Percentiles rank a stretch among this genome's conserved stretches.
Evolutionary conservation across 257 asterid species (phyloP).

Genomic region (Primulina eburnea): DNA sequence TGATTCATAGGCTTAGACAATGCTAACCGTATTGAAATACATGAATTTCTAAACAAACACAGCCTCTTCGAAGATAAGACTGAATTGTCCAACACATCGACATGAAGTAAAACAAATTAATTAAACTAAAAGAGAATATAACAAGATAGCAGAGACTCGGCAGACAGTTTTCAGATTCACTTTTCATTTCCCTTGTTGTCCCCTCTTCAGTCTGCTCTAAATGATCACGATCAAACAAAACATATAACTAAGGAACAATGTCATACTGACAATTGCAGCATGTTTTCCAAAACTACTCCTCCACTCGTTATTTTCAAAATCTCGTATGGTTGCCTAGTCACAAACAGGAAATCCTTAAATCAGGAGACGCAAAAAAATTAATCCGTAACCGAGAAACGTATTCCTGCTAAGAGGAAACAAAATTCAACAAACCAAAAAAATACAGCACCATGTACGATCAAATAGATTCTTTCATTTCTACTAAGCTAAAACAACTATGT

Average conservation of each 20-base stretch:
- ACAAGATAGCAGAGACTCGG: background rate
- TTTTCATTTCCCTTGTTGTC: background rate
- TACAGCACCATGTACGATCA: background rate
- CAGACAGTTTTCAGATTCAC: too few species aligned
- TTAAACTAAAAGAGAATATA: background rate
- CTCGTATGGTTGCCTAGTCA: too few species aligned
- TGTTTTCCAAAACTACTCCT: background rate
- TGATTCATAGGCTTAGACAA: constrained; percentile 1
- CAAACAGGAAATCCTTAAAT: too few species aligned
- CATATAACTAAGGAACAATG: background rate
- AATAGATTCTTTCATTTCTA: background rate
- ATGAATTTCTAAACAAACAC: constrained; percentile 10
- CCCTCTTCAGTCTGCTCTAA: background rate
- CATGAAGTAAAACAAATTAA: too few species aligned
- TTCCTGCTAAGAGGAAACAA: background rate
- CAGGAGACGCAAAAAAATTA: too few species aligned
- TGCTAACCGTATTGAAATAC: background rate
- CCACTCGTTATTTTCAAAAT: background rate
- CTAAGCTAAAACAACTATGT: too few species aligned
- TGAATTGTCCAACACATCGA: background rate
- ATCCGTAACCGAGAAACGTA: background rate
- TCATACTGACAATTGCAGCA: background rate
- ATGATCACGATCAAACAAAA: background rate
- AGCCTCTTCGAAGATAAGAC: background rate
- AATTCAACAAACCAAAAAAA: background rate